phyloP scores from a whole-genome alignment of 1,284 basidiomycete species.

The Tausonia pullulans region DNA sequence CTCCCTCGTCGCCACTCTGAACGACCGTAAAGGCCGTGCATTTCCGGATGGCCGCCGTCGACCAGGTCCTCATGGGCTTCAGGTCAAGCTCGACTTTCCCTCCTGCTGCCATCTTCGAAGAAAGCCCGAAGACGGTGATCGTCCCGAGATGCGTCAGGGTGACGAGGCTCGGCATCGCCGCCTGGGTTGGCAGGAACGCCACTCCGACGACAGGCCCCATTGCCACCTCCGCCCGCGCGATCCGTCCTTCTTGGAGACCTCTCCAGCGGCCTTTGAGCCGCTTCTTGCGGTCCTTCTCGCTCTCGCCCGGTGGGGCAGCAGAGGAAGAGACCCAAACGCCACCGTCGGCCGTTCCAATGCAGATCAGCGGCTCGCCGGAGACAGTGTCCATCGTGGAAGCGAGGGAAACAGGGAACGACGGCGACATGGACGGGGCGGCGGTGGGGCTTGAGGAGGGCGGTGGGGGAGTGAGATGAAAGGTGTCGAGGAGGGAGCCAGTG shows the following conservation, averaged over 20 bases:
- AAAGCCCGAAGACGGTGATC: not conserved
- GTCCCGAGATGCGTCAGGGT: conserved; percentile 4
- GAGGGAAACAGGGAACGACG: conserved; percentile 10
- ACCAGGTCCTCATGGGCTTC: not conserved
- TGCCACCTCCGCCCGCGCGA: not conserved
- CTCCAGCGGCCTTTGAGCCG: conserved; percentile 4
- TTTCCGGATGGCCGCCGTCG: not conserved
- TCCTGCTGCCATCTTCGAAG: not conserved
- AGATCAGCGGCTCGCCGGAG: not conserved
- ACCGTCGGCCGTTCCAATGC: conserved; percentile 15
- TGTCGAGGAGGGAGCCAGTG: not conserved
- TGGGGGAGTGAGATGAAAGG: not conserved
- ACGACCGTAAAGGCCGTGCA: not conserved
- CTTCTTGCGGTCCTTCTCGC: conserved; percentile 7
- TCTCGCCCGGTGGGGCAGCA: not conserved
- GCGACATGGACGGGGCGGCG: conserved; percentile 10
- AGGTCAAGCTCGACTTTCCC: not conserved
- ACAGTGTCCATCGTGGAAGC: not conserved
- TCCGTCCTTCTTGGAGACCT: not conserved
- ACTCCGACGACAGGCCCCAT: conserved; percentile 4
- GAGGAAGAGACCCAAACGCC: conserved; percentile 8
- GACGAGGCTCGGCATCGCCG: not conserved
- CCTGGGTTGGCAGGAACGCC: not conserved
- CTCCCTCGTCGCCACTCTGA: not conserved
- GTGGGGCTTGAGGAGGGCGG: not conserved